Conservation (phyloP, 192 early-diverging fungal species). For the Coemansia sp. region DNA sequence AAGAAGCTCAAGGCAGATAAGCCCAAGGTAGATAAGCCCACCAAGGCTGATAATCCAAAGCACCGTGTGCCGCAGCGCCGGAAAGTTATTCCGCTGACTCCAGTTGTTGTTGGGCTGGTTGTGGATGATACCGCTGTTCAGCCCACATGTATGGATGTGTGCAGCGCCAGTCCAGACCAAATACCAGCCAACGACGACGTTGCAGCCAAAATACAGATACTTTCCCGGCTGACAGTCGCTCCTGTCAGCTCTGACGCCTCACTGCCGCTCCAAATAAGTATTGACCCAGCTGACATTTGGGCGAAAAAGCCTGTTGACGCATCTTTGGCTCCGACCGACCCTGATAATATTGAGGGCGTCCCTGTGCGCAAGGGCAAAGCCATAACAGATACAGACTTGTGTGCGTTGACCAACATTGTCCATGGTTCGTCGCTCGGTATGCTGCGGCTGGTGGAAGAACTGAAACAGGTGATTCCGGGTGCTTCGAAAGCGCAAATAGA, state of each 20-base stretch:
- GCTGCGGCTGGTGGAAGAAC: conserved; percentile 34
- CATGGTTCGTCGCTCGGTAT: conserved; percentile 48
- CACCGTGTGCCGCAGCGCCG: conserved; percentile 14
- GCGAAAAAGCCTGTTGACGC: neutral
- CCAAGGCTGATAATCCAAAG: neutral
- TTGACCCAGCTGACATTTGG: conserved; percentile 18
- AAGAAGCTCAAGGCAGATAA: neutral
- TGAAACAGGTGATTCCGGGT: conserved; percentile 23
- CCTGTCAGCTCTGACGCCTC: neutral
- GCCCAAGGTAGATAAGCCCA: neutral
- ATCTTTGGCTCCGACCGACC: neutral
- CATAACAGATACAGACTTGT: conserved; percentile 30
- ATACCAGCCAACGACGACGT: neutral
- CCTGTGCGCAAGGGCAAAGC: conserved; percentile 14
- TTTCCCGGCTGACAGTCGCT: conserved; percentile 13
- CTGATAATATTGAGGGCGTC: neutral
- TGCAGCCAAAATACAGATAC: neutral
- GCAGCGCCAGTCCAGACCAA: neutral
- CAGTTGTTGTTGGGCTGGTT: conserved; percentile 28
- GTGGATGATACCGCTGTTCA: conserved; percentile 6
- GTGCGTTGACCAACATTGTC: conserved; percentile 23
- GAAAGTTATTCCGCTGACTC: conserved; percentile 35
- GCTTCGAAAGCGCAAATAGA: conserved; percentile 50
- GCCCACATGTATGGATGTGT: neutral
- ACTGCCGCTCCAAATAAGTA: conserved; percentile 24